Evolutionary conservation across 179 eudicot species (phyloP).

Genomic region (Actinidia chinensis): DNA sequence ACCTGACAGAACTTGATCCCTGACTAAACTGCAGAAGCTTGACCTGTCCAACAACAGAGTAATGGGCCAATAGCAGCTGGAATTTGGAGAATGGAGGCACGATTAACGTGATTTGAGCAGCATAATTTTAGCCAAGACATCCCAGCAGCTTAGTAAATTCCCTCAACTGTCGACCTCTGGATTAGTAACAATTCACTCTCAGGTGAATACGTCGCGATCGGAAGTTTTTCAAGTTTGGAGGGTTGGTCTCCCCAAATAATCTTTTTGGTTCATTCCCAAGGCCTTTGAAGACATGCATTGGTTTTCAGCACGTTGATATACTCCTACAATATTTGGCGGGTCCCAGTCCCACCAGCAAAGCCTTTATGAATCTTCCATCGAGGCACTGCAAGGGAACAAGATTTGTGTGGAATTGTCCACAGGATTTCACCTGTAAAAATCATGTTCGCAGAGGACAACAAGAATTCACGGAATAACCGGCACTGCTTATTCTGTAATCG

Average conservation of each 20-base stretch:
- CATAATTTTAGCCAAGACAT: slow-evolving; percentile 24
- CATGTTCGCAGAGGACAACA: not conserved
- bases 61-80: too few relatives aligned
- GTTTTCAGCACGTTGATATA: slow-evolving; percentile 17
- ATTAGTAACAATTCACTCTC: slow-evolving; percentile 26
- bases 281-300: slow-evolving; percentile 11
- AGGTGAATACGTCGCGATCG: slow-evolving; percentile 29
- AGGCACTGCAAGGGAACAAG: slow-evolving; percentile 29
- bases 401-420: slow-evolving; percentile 40
- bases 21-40: slow-evolving; percentile 33
- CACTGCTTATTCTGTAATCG: slow-evolving; percentile 1
- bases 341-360: slow-evolving; percentile 30
- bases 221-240: slow-evolving; percentile 24
- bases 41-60: too few relatives aligned
- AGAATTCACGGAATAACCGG: not conserved
- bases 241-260: slow-evolving; percentile 41
- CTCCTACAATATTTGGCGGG: slow-evolving; percentile 42
- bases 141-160: slow-evolving; percentile 24
- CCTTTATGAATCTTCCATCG: slow-evolving; percentile 14
- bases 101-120: slow-evolving; percentile 31
- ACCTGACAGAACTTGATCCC: slow-evolving; percentile 40
- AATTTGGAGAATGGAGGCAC: slow-evolving; percentile 25
- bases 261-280: slow-evolving; percentile 29
- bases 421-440: slow-evolving; percentile 29
- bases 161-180: slow-evolving; percentile 22